Evolutionary conservation across 331 rosid species (phyloP).

Genomic region (Quercus phellos): DNA sequence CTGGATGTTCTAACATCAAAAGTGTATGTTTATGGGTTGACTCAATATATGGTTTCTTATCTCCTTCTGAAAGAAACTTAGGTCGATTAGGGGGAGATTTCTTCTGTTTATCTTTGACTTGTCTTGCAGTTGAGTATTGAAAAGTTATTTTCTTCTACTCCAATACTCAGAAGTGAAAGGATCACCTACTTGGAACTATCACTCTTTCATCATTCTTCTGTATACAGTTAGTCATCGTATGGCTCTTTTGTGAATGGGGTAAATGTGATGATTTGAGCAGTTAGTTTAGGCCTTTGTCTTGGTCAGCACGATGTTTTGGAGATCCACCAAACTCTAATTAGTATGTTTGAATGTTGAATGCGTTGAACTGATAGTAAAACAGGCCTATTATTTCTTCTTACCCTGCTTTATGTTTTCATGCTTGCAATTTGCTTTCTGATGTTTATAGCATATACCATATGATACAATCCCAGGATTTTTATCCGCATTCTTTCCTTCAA

Average conservation of each 20-base stretch:
- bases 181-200: neutral
- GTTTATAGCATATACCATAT: slow-evolving; percentile 9
- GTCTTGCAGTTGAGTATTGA: neutral
- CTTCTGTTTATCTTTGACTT: slow-evolving; percentile 4
- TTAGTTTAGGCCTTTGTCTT: neutral
- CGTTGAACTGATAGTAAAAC: neutral
- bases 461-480: neutral
- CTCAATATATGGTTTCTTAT: neutral
- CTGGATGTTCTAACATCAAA: neutral
- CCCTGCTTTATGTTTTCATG: slow-evolving; percentile 3
- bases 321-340: neutral
- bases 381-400: neutral
- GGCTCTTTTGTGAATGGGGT: slow-evolving; percentile 1
- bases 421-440: neutral
- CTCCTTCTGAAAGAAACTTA: neutral
- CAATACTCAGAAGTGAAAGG: neutral
- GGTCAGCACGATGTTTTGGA: neutral
- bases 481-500: neutral
- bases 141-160: neutral
- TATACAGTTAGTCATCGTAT: neutral
- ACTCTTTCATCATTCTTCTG: neutral
- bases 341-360: slow-evolving; percentile 3
- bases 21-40: slow-evolving; percentile 2
- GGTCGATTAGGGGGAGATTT: slow-evolving; percentile 2
- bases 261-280: slow-evolving; percentile 5